phyloP scores from a whole-genome alignment of 129 eudicot species.

The carrot (Daucus carota) region DH1_v3.0 NC_030382.2:57677001-57677500 shows the following conservation, averaged over 20 bases:
- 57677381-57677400: conserved; percentile 55
- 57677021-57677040: conserved; percentile 48
- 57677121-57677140: neutral
- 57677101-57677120: conserved; percentile 44
- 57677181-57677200: neutral
- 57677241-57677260: neutral
- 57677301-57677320: neutral
- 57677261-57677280: neutral
- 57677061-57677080: conserved; percentile 69
- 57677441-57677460: conserved; percentile 30
- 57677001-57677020: conserved; percentile 65
- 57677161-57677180: neutral
- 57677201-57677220: neutral
- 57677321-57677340: neutral
- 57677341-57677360: conserved; percentile 7
- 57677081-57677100: conserved; percentile 62
- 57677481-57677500: neutral
- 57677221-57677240: neutral
- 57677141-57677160: neutral
- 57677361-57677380: conserved; percentile 80
- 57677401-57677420: conserved; percentile 56
- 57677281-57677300: neutral
- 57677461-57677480: neutral
- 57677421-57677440: conserved; percentile 72
- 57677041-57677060: conserved; percentile 46